These are phyloP conservation scores for Clavulina sp. DNA, from an alignment of 768 basidiomycete genomes.

Conservation along the genomic window DNA sequence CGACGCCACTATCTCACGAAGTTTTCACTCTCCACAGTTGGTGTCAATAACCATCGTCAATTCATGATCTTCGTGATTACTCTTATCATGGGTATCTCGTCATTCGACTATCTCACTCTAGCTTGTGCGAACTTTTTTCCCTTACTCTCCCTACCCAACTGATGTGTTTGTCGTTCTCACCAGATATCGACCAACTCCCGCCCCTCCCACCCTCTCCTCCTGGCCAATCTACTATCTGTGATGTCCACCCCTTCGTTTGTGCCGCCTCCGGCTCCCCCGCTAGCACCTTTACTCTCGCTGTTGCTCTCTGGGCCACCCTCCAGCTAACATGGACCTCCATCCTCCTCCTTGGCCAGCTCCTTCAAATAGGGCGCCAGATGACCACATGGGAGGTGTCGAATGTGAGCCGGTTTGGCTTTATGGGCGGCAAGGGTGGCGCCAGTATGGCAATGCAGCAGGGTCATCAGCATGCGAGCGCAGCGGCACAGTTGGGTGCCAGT, in stretches of 20 bases:
- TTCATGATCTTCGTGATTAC: constrained; percentile 85
- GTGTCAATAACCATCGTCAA: constrained; percentile 85
- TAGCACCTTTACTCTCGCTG: constrained; percentile 73
- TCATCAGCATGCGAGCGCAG: constrained; percentile 36
- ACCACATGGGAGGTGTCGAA: constrained; percentile 94
- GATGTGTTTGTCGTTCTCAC: constrained; percentile 32
- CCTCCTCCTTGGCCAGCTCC: constrained; percentile 69
- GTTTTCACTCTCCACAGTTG: constrained; percentile 34
- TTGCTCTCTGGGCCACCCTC: constrained; percentile 71
- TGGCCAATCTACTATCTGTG: not conserved
- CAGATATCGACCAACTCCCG: constrained; percentile 25
- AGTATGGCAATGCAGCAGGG: constrained; percentile 58
- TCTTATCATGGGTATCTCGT: constrained; percentile 59
- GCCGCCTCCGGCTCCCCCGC: constrained; percentile 34
- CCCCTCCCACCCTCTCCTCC: constrained; percentile 8
- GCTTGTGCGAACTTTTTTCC: constrained; percentile 40
- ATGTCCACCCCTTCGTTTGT: constrained; percentile 31
- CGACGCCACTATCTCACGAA: constrained; percentile 3
- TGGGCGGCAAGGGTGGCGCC: constrained; percentile 71
- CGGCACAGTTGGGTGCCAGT: constrained; percentile 13
- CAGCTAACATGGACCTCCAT: constrained; percentile 92
- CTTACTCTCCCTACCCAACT: constrained; percentile 4
- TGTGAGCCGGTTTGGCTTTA: constrained; percentile 86
- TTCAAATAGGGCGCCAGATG: constrained; percentile 89
- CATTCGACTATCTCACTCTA: constrained; percentile 74